phyloP scores from a whole-genome alignment of 2,329 filamentous ascomycete genomes.

The Nakataea oryzae region DNA sequence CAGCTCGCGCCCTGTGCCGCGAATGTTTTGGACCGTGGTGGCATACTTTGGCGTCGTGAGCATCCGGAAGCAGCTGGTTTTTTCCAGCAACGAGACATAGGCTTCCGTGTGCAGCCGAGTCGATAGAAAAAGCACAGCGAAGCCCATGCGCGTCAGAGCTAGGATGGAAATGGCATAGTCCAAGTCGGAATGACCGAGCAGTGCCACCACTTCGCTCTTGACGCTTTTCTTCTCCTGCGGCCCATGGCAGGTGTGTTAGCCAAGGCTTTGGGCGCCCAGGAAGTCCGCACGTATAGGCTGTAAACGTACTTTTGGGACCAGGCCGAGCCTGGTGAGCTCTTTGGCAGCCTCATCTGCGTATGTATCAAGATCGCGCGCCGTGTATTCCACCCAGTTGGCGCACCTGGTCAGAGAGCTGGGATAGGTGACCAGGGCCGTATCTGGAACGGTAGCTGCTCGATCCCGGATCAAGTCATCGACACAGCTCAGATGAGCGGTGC shows the following conservation, averaged over 20 bases:
- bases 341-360: conserved; percentile 3
- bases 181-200: conserved; percentile 42
- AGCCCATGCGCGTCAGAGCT: conserved; percentile 43
- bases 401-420: neutral
- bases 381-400: conserved; percentile 4
- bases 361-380: neutral
- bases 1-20: neutral
- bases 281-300: neutral
- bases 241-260: neutral
- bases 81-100: conserved; percentile 1
- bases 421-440: neutral
- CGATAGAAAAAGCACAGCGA: conserved; percentile 28
- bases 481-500: neutral
- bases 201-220: conserved; percentile 26
- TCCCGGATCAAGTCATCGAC: conserved; percentile 3
- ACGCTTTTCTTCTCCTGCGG: neutral
- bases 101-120: conserved; percentile 21
- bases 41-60: neutral
- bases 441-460: neutral
- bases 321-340: neutral
- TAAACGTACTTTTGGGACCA: neutral
- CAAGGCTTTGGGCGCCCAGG: neutral
- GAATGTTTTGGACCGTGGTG: neutral
- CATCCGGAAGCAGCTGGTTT: neutral
- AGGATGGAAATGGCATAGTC: conserved; percentile 43